Evolutionary conservation across 140 eudicot species (phyloP), one percentile per base, ranked within the genome.

Genomic region (Cichorium intybus): DNA sequence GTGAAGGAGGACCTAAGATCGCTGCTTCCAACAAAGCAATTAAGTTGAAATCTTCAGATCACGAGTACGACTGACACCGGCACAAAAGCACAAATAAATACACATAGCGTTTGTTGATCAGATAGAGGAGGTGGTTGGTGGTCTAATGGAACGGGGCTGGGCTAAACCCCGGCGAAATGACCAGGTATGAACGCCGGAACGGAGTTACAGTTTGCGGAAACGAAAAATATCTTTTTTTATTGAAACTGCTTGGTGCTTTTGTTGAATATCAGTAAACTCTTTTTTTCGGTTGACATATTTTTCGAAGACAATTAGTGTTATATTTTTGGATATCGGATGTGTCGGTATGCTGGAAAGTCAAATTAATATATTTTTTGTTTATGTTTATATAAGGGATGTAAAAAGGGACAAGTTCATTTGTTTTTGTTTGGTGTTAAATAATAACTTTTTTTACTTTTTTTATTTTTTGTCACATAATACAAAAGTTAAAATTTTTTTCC

Each of bases 131-230:
- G 61, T 15, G 61, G 60, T 33, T 4, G 72, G 54, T 48, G 54
- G 54, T 48, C 0, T 22, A 46, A 24, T n/a, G n/a, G 39, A 43
- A 24, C 59, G 10, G 10, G 57, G 2, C 17, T 7, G 29, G 0
- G 16, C 35, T 53, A 56, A 56, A 56, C 34, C 47, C 74, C 74
- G 74, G 66, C 49, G 74, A 69, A 69, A 22, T 28, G 12, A 5
- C 51, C 22, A 6, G 71, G 62, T 7, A 51, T 27, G 46, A 52
- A 22, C 72, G 72, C 62, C 72, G 62, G 72, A 66, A 50, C 61
- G 71, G 61, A 65, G 62, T 24, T 23, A 24, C 46, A 37, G 52
- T 7, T 37, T 29, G 12, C 62, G 37, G 39, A 21, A 24, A 24
- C 10, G 16, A 26, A 45, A 62, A 62, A 37, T 35, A 41, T 41